phyloP scores from a whole-genome alignment of 1,139 yeast genomes.

The Saccharomycopsis hybrid region DNA sequence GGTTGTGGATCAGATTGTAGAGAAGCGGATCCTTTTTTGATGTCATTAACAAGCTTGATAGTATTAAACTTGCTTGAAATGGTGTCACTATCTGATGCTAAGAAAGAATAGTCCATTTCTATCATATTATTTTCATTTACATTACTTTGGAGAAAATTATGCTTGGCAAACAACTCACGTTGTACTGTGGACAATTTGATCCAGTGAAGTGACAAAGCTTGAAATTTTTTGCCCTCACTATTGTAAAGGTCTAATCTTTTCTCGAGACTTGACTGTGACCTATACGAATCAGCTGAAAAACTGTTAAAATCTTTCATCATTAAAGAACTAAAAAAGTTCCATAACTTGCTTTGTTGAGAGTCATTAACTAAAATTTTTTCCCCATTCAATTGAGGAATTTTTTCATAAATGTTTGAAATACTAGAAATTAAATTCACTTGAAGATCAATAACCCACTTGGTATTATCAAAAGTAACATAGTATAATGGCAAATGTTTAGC shows the following conservation, averaged over 20 bases:
- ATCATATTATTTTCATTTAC: conserved; percentile 1
- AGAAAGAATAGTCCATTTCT: conserved; percentile 14
- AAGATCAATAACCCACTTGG: conserved; percentile 51
- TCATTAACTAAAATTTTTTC: conserved; percentile 29
- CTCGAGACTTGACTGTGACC: conserved; percentile 1
- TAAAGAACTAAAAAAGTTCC: conserved; percentile 51
- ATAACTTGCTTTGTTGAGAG: conserved; percentile 42
- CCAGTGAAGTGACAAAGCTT: conserved; percentile 27
- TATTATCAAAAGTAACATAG: conserved; percentile 32
- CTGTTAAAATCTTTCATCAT: conserved; percentile 29
- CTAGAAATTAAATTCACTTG: conserved; percentile 59
- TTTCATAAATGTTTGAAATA: conserved; percentile 33
- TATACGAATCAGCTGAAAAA: conserved; percentile 5
- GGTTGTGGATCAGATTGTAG: not conserved
- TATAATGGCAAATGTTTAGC: conserved; percentile 48
- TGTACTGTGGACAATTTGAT: conserved; percentile 25
- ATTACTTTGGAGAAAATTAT: not conserved
- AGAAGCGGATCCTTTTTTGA: no score
- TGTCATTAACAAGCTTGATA: no score
- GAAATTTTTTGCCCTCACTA: conserved; percentile 26
- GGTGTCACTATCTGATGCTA: not conserved
- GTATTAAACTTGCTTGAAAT: no score
- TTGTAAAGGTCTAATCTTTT: conserved; percentile 24
- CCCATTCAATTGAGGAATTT: conserved; percentile 25
- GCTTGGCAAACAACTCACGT: conserved; percentile 4